Conservation (phyloP, 306 rosid genomes). For the Biancaea sappan region DNA sequence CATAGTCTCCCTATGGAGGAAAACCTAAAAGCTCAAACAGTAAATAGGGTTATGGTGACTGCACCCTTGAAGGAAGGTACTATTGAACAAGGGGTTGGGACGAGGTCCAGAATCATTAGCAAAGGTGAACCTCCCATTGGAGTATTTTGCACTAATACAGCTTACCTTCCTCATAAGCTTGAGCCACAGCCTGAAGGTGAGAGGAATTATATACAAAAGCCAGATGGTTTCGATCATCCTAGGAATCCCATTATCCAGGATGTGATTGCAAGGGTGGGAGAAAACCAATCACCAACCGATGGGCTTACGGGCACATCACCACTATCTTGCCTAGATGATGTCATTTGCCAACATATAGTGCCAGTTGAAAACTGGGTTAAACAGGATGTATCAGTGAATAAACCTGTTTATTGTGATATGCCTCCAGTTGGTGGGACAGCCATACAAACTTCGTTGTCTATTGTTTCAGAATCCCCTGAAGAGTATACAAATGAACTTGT, state of each 20-base stretch:
- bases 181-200: constrained; percentile 51
- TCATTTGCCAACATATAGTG: constrained; percentile 34
- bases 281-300: constrained; percentile 44
- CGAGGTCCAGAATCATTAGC: constrained; percentile 46
- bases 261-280: constrained; percentile 45
- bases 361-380: constrained; percentile 49
- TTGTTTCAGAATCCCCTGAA: constrained; percentile 48
- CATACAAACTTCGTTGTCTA: constrained; percentile 45
- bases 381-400: constrained; percentile 38
- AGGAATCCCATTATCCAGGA: constrained; percentile 41
- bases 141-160: constrained; percentile 39
- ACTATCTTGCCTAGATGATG: constrained; percentile 46
- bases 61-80: constrained; percentile 50
- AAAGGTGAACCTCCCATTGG: constrained; percentile 51
- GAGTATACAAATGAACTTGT: constrained; percentile 44
- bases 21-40: constrained; percentile 46
- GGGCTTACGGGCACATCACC: constrained; percentile 42
- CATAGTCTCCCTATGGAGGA: constrained; percentile 61
- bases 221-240: constrained; percentile 38
- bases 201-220: constrained; percentile 41
- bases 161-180: constrained; percentile 36
- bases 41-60: constrained; percentile 49
- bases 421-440: constrained; percentile 39
- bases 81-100: constrained; percentile 53
- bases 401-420: constrained; percentile 40